Percentiles rank a stretch among this genome's conserved stretches.
Conservation (phyloP, 768 basidiomycete species). For the Macrolepiota fuliginosa region DNA sequence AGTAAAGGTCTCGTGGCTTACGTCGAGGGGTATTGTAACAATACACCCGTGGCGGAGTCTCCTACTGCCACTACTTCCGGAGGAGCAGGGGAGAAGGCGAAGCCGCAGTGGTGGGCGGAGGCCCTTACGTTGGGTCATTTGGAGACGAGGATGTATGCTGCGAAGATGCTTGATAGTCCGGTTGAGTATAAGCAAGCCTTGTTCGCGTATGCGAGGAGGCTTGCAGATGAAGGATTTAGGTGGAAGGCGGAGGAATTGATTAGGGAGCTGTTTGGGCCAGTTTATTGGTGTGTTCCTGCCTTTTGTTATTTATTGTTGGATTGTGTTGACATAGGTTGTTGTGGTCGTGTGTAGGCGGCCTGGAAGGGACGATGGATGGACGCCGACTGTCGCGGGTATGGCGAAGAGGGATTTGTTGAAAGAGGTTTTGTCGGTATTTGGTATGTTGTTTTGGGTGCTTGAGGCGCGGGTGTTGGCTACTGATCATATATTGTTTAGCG, state of each 20-base stretch:
- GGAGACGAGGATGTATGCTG: constrained; percentile 78
- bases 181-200: constrained; percentile 80
- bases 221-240: constrained; percentile 87
- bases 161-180: constrained; percentile 75
- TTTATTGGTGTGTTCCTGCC: constrained; percentile 70
- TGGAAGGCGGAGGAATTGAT: constrained; percentile 90
- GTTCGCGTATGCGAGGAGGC: constrained; percentile 73
- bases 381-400: constrained; percentile 65
- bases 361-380: constrained; percentile 63
- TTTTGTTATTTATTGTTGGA: neutral
- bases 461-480: neutral
- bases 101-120: constrained; percentile 78
- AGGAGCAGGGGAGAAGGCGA: constrained; percentile 12
- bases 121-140: constrained; percentile 87
- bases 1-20: constrained; percentile 46
- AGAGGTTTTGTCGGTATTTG: constrained; percentile 77
- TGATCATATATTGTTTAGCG: constrained; percentile 36
- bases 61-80: constrained; percentile 36
- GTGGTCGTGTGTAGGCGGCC: constrained; percentile 60
- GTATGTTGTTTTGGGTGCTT: constrained; percentile 40
- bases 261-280: constrained; percentile 85
- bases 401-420: constrained; percentile 79
- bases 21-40: constrained; percentile 36
- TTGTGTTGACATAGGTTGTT: neutral
- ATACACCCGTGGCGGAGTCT: neutral